Base-by-base conservation (phyloP, 345 rosid species). In the Boechera divaricarpa region DNA sequence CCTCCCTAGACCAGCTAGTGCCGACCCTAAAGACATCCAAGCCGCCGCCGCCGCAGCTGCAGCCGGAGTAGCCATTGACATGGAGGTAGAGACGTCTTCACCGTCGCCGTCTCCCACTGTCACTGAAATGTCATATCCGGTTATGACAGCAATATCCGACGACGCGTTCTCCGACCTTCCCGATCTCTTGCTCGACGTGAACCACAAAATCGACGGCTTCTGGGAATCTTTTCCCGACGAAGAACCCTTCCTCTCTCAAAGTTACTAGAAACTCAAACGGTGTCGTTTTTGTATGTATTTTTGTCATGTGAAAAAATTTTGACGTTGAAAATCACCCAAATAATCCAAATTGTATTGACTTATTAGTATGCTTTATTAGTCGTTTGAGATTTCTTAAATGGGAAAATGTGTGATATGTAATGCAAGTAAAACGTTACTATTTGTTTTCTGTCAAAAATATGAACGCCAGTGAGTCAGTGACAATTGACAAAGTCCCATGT, bases 41-140 rank as follows among this genome's bases (percentile, higher is more conserved):
- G 91, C 94, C 5, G 98, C 98, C 4, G 98, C 98, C 2, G 77
- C 85, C 3, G 87, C 85, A n/a, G 97, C 98, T 7, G 97, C 98
- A 60, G 79, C 74, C 3, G 47, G 56, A 3, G 53, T 39, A 1
- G 58, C 42, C 9, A 13, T 63, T 45, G 80, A 63, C 31, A 63
- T 70, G 49, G 80, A 77, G 4, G 45, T 55, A 18, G 80, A 70
- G 29, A 70, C 76, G 38, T 56, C 63, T 21, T 31, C 51, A 13
- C 11, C 53, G 21, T 63, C 64, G 2, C 65, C 75, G 21, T 75
- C 80, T 45, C 75, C 62, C 6, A 24, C 55, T 2, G 56, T 72
- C 15, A 68, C 79, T 12, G 79, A 76, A 51, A 47, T 54, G 0
- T 77, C 80, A 18, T 77, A 70, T 69, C 80, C 80, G 64, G 51